Conservation (phyloP, 495 filamentous ascomycete species). For the Pseudevernia furfuracea region DNA sequence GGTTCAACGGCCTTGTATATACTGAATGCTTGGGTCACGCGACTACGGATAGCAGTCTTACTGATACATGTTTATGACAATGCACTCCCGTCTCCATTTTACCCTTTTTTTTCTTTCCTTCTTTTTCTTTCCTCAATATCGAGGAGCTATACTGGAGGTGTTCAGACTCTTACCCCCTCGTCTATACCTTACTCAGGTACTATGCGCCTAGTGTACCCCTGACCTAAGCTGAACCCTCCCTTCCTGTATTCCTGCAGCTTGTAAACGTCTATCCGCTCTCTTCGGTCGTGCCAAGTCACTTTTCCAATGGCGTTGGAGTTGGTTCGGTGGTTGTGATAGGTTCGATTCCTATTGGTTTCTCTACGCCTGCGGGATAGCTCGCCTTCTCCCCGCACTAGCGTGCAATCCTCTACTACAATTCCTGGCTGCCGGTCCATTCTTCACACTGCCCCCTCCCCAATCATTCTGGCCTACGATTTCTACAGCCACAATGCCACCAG, state of each 20-base stretch:
- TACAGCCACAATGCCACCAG: constrained; percentile 16
- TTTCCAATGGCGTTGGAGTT: no score
- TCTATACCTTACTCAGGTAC: no score
- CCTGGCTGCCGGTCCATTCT: not conserved
- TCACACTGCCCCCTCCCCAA: not conserved
- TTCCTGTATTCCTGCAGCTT: no score
- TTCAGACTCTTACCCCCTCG: not conserved
- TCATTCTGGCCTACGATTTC: not conserved
- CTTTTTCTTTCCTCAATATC: no score
- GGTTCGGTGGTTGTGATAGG: no score
- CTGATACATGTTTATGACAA: not conserved
- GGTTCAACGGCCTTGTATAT: not conserved
- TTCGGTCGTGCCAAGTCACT: no score
- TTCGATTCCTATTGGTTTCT: no score
- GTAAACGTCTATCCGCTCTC: no score
- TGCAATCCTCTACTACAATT: not conserved
- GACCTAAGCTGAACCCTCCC: no score
- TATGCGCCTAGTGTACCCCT: no score
- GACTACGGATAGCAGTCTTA: not conserved
- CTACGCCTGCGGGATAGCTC: not conserved
- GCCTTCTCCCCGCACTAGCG: not conserved
- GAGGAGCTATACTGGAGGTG: not conserved
- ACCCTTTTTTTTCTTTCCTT: no score
- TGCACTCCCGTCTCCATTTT: not conserved
- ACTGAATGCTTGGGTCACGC: not conserved